Conservation (phyloP, 768 basidiomycete species). For the Amanita molliuscula region DNA sequence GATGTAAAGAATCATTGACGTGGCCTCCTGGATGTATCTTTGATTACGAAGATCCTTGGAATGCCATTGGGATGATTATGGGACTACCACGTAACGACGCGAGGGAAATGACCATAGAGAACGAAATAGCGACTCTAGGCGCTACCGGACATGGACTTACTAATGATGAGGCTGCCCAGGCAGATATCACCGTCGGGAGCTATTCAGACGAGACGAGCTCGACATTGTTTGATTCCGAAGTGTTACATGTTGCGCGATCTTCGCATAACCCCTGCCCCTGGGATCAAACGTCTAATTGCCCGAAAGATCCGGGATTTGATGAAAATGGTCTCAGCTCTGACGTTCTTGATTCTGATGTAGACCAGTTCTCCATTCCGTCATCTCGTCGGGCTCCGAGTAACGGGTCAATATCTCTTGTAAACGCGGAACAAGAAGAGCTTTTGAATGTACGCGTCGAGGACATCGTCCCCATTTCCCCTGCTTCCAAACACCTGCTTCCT, state of each 20-base stretch:
- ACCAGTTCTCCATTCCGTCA: too few relatives aligned
- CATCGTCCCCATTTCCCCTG: too few relatives aligned
- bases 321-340: background rate
- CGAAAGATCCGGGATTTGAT: background rate
- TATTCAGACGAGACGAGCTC: constrained; percentile 1
- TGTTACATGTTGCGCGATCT: background rate
- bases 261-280: background rate
- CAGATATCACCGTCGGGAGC: background rate
- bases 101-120: background rate
- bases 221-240: background rate
- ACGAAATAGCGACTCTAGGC: background rate
- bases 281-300: background rate
- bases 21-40: constrained; percentile 3
- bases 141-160: background rate
- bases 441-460: too few relatives aligned
- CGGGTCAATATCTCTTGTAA: too few relatives aligned
- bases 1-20: background rate
- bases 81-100: background rate
- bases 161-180: background rate
- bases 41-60: constrained; percentile 6
- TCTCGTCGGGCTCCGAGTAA: too few relatives aligned
- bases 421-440: background rate
- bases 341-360: background rate
- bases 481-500: too few relatives aligned
- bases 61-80: constrained; percentile 5